Evolutionary conservation across 148 eudicot genomes (phyloP).

Genomic region (Rhododendron williamsianum): DNA sequence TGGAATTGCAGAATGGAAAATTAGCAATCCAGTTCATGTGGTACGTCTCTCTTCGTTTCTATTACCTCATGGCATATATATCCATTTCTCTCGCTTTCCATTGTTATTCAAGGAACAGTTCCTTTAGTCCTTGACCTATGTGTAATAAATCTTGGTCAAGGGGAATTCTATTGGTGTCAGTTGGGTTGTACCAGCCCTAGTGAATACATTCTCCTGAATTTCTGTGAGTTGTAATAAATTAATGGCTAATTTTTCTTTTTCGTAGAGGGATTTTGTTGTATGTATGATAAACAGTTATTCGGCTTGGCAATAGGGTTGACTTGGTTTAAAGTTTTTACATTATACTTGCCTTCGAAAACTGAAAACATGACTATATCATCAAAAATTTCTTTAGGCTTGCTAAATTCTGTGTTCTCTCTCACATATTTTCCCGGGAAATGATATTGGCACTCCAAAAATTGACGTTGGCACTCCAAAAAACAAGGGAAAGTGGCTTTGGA

Average conservation of each 20-base stretch:
- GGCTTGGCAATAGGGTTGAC: neutral
- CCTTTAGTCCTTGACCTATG: neutral
- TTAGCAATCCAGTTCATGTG: constrained; percentile 84
- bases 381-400: neutral
- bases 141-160: neutral
- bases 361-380: neutral
- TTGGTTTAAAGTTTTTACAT: neutral
- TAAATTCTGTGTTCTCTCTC: neutral
- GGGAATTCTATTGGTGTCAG: neutral
- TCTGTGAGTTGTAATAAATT: neutral
- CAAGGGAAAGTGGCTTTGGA: no score
- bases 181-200: neutral
- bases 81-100: neutral
- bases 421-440: no score
- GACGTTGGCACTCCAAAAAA: no score
- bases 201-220: neutral
- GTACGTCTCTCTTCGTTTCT: constrained; percentile 30
- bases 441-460: no score
- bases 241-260: neutral
- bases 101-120: neutral
- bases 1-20: constrained; percentile 89
- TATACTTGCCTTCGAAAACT: neutral
- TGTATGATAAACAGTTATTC: neutral
- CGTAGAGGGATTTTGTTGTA: neutral
- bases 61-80: constrained; percentile 3